Base-by-base conservation (phyloP, 2,329 filamentous ascomycete species). In the Gnomoniopsis smithogilvyi region DNA sequence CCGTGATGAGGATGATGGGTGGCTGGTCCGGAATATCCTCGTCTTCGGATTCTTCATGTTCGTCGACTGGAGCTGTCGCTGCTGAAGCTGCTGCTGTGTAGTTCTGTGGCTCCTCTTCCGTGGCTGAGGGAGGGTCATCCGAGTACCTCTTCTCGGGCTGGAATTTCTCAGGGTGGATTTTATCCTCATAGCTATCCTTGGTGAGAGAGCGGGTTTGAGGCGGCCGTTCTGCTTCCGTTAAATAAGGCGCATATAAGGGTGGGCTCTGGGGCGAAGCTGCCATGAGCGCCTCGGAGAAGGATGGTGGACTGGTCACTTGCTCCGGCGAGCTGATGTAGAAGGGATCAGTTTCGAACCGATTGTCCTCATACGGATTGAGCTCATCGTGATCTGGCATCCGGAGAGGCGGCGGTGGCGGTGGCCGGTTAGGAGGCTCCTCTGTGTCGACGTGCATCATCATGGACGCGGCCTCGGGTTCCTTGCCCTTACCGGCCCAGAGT, bases 1-100 rank as follows among this genome's bases (percentile, higher is more conserved):
- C 59, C 2, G 59, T 61, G 19, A 61, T 26, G 10, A 61, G 15
- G 12, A 61, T 48, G 3, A 54, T 43, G 14, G 52, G 52, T 48
- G 52, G 52, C 15, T 47, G 52, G 21, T 54, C 52, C 6, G 52
- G 52, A 1, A 34, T 24, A 3, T 48, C 52, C 4, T 54, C 52
- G 7, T 54, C 52, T 14, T 54, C 52, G n/a, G 45, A 41, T 0
- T 54, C 52, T 2, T 47, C 26, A 3, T 54, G n/a, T 10, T 54
- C 52, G 12, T 48, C 52, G 17, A 19, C 21, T 19, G 38, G 14
- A 2, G 33, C 14, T 41, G 50, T 15, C 43, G 36, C 11, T 30
- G 51, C 30, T 2, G 6, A 2, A 2, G 17, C 19, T 46, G 24
- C 19, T 14, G 36, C 17, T 41, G 6, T 6, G 36, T 41, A n/a